Conservation (phyloP, 2,329 filamentous ascomycete species). For the Aureobasidium uvarum region DNA sequence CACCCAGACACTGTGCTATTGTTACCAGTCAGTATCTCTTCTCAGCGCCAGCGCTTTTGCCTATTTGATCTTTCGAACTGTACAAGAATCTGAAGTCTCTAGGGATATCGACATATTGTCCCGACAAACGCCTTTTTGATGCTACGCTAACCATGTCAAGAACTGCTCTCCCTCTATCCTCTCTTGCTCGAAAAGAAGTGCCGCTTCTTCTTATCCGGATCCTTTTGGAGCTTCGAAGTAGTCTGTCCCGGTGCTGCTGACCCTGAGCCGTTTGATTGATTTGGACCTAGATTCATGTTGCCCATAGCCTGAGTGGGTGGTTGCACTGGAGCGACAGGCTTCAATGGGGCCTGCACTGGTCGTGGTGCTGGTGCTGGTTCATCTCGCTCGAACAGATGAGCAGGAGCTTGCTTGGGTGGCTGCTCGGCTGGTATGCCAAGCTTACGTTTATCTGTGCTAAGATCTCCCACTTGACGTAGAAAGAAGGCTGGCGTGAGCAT, state of each 20-base stretch:
- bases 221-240: slow-evolving; percentile 54
- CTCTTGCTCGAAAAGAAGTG: slow-evolving; percentile 51
- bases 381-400: slow-evolving; percentile 78
- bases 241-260: slow-evolving; percentile 35
- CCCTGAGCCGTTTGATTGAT: slow-evolving; percentile 36
- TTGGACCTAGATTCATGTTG: slow-evolving; percentile 52
- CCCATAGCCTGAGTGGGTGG: slow-evolving; percentile 58
- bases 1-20: background rate
- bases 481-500: slow-evolving; percentile 88
- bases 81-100: background rate
- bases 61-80: background rate
- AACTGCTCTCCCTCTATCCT: background rate
- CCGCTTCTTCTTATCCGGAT: slow-evolving; percentile 57
- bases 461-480: slow-evolving; percentile 75
- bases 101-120: slow-evolving; percentile 9
- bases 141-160: slow-evolving; percentile 21
- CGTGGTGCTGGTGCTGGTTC: slow-evolving; percentile 38
- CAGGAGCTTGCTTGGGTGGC: slow-evolving; percentile 76
- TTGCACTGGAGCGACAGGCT: slow-evolving; percentile 31
- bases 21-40: background rate
- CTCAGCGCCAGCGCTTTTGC: slow-evolving; percentile 9
- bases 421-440: slow-evolving; percentile 79
- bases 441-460: slow-evolving; percentile 70
- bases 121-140: slow-evolving; percentile 11
- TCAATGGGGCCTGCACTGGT: slow-evolving; percentile 36